A percentile compares a stretch with the other conserved stretches of the same genome.
Evolutionary conservation across 2,329 filamentous ascomycete species (phyloP).

Genomic region (Chaetomiaceae sp.): DNA sequence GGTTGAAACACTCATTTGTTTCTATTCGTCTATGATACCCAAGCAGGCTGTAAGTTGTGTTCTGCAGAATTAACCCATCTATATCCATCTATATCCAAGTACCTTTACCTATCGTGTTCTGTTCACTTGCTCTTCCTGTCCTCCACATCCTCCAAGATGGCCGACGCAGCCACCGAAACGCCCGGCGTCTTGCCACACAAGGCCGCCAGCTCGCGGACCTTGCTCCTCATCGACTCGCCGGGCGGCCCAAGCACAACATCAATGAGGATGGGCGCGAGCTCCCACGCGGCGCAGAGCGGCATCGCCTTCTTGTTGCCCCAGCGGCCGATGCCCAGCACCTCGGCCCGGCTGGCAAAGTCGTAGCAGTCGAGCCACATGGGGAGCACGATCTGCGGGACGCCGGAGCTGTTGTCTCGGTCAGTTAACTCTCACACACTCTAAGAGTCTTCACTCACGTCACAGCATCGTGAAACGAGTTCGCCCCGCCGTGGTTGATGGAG

Average conservation of each 20-base stretch:
- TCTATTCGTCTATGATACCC: too few relatives aligned
- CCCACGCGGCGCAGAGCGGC: conserved; percentile 17
- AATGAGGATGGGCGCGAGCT: conserved; percentile 20
- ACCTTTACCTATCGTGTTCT: too few relatives aligned
- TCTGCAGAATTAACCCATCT: too few relatives aligned
- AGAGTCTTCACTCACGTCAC: conserved; percentile 29
- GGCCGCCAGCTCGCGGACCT: conserved; percentile 11
- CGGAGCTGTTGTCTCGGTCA: conserved; percentile 32
- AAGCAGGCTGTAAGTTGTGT: too few relatives aligned
- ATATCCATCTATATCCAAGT: too few relatives aligned
- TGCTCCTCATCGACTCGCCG: conserved; percentile 10
- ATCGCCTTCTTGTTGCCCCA: conserved; percentile 25
- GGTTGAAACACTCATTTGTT: too few relatives aligned
- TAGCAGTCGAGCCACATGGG: conserved; percentile 45
- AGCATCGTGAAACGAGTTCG: conserved; percentile 41
- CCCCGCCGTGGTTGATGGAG: conserved; percentile 44
- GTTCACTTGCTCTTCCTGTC: neutral
- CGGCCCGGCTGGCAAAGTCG: conserved; percentile 42
- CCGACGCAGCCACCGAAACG: conserved; percentile 1
- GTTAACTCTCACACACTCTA: neutral
- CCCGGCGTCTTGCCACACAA: conserved; percentile 6
- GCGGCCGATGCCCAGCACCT: conserved; percentile 40
- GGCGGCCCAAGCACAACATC: conserved; percentile 15
- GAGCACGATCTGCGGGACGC: conserved; percentile 42
- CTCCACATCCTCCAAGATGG: conserved; percentile 1